Evolutionary conservation across 345 rosid species (phyloP), one percentile per base, ranked within the genome.

Genomic region (Ailanthus altissimus): DNA sequence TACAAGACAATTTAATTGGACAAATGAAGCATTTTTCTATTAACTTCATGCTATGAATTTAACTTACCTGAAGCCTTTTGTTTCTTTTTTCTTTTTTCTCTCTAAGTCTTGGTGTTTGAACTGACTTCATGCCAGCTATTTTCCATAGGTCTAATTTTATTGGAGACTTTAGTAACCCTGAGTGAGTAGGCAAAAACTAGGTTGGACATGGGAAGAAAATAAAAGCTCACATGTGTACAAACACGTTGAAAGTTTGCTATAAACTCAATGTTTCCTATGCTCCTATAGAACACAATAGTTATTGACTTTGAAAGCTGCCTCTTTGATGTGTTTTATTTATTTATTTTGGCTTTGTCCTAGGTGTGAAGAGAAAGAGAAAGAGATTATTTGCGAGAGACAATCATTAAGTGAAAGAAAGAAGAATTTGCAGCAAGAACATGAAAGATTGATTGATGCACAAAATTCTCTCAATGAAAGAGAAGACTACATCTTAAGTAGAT

Each of bases 281-380:
- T 51, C 36, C 63, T 56, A 70, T 58, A 60, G 16, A 16, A 9
- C 57, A 28, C 0, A 49, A 45, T 6, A 26, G 12, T 16, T 26
- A 28, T n/a, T 59, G 16, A 5, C 18, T 46, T 60, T 28, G 56
- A 28, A 67, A 40, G 36, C 50, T 70, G 36, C 43, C 14, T 61
- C 65, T 53, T 28, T 47, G 6, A 47, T 36, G 2, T 36, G 18
- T 47, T 26, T 75, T 32, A 32, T 65, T 46, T 60, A 26, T 78
- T 32, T 81, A 70, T 26, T 10, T 70, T 70, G 64, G 47, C 40
- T 71, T 23, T 77, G 64, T 54, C 49, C 46, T 81, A 96, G 99
- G 76, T 93, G 94, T 84, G 97, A 92, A 80, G 87, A 90, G 50
- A 96, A 88, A 81, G 99, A 92, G 77, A 89, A 83, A 70, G 98